Percentiles rank a stretch among this genome's conserved stretches.
Evolutionary conservation across 1,284 basidiomycete genomes (phyloP).

Genomic region (Laetiporus sulphureus): DNA sequence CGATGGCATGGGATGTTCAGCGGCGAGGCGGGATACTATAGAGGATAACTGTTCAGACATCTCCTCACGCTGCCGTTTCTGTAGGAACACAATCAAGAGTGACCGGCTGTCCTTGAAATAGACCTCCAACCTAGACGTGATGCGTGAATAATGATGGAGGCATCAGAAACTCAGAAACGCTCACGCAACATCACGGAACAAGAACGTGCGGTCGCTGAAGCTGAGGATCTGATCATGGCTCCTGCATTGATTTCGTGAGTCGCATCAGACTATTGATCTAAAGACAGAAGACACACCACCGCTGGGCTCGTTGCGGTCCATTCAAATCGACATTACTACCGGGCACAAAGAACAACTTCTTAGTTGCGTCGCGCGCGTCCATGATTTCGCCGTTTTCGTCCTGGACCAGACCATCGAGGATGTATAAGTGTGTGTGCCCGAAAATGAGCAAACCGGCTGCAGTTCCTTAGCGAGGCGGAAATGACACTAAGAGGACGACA

Average conservation of each 20-base stretch:
- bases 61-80: slow-evolving; percentile 58
- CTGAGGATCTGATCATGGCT: slow-evolving; percentile 72
- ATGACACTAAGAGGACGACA: slow-evolving; percentile 22
- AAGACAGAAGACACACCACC: slow-evolving; percentile 52
- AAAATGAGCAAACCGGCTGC: slow-evolving; percentile 84
- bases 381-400: slow-evolving; percentile 84
- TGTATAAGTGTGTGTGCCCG: slow-evolving; percentile 81
- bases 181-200: slow-evolving; percentile 88
- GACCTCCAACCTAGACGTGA: slow-evolving; percentile 63
- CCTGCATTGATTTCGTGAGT: slow-evolving; percentile 41
- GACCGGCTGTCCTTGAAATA: slow-evolving; percentile 88
- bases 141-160: slow-evolving; percentile 2
- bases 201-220: slow-evolving; percentile 76
- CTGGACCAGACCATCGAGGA: slow-evolving; percentile 91
- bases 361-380: slow-evolving; percentile 82
- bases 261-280: too few species aligned
- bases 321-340: slow-evolving; percentile 79
- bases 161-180: slow-evolving; percentile 19
- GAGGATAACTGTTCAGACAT: slow-evolving; percentile 56
- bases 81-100: slow-evolving; percentile 72
- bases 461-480: not conserved
- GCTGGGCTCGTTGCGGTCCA: slow-evolving; percentile 67
- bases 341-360: slow-evolving; percentile 77
- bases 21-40: slow-evolving; percentile 35
- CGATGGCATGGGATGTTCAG: slow-evolving; percentile 33